Base-by-base conservation (phyloP, 331 rosid species). In the Telfairia occidentalis region DNA sequence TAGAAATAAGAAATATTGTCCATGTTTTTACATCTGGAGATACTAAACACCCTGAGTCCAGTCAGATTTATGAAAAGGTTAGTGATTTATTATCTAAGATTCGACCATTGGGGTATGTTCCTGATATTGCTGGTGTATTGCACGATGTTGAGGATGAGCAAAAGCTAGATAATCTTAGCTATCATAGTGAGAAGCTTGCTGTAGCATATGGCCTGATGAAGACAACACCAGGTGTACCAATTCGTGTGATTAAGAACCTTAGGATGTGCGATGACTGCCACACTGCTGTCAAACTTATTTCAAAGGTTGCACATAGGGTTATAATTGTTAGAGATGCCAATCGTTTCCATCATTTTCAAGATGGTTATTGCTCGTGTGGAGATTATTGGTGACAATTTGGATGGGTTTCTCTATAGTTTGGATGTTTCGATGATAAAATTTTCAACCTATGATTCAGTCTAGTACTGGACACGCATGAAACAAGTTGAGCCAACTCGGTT, bases 71-170 rank as follows among this genome's bases (percentile, higher is more conserved):
- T 65, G 78, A 80, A 71, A 92, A 88, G 72, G 88, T 92, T 12
- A 67, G 71, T 49, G 86, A 84, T 16, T 83, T 92, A 87, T 83
- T 92, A 83, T 75, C 77, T 34, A 80, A 81, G 85, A 89, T 90
- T 80, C 88, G 79, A 76, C 88, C 79, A 32, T 46, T 89, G 61
- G 97, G 97, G 59, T 89, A 89, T 81, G 85, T 79, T 18, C 96
- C 96, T 16, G 85, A 87, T 81, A 80, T 88, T 80, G 80, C 84
- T 46, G 49, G 71, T 29, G 96, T 91, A 13, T 80, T 86, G 75
- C 97, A 87, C 74, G 97, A 86, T 64, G 88, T 89, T 64, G 97
- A 89, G 74, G 97, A 89, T 79, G 97, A 87, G 78, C 90, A 91
- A 48, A 89, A 87, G 81, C 89, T 87, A 80, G 83, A 84, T n/a